These are phyloP conservation scores for Turnera subulata DNA, from an alignment of 345 rosid species.

Conservation along the genomic window DNA sequence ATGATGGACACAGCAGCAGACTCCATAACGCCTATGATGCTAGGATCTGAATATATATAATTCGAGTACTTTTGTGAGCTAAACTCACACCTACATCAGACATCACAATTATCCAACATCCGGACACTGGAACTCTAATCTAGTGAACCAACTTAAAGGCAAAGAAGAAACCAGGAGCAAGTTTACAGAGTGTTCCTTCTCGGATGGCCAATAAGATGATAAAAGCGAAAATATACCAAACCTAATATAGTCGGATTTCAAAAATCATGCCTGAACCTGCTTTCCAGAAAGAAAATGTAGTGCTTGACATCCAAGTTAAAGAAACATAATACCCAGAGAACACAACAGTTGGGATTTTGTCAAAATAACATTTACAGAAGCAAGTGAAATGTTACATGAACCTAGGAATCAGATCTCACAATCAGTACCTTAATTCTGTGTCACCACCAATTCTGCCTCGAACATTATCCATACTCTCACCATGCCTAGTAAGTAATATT, in stretches of 20 bases:
- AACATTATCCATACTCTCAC: constrained; percentile 95
- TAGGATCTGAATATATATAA: too few species aligned
- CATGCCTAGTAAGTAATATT: constrained; percentile 96
- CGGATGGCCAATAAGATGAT: neutral
- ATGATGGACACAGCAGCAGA: too few species aligned
- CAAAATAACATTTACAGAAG: neutral
- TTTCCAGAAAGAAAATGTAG: neutral
- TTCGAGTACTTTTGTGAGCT: too few species aligned
- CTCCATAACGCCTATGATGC: too few species aligned
- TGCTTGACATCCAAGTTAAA: neutral
- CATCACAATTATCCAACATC: too few species aligned
- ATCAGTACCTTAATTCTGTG: constrained; percentile 62
- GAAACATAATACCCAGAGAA: neutral
- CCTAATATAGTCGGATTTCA: neutral
- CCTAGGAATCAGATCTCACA: neutral
- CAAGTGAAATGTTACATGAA: neutral
- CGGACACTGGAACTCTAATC: neutral
- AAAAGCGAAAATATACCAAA: neutral
- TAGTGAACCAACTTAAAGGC: neutral
- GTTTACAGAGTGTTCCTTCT: neutral
- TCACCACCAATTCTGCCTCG: constrained; percentile 98
- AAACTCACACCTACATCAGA: neutral
- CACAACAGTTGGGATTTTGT: neutral
- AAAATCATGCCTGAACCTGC: neutral
- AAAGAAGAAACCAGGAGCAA: neutral